phyloP scores from a whole-genome alignment of 2,329 filamentous ascomycete species.

The Fusarium compactum region DNA sequence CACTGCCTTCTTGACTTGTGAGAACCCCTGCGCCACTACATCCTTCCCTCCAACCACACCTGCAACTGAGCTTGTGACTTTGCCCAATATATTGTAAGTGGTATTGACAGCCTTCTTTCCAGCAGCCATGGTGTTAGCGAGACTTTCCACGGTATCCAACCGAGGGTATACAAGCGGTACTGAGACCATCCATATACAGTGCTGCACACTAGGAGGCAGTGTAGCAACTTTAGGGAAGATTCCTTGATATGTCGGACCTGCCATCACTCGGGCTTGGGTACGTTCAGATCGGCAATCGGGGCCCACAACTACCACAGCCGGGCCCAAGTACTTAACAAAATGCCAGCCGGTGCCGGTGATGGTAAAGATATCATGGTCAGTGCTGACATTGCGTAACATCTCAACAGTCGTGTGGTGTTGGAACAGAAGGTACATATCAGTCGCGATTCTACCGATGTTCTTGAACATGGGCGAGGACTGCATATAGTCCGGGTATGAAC shows the following conservation, averaged over 20 bases:
- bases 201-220: conserved; percentile 91
- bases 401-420: conserved; percentile 98
- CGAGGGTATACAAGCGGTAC: conserved; percentile 93
- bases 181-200: conserved; percentile 95
- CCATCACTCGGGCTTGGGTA: conserved; percentile 91
- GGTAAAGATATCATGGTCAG: conserved; percentile 93
- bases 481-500: conserved; percentile 98
- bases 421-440: conserved; percentile 98
- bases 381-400: conserved; percentile 87
- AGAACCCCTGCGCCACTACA: conserved; percentile 91
- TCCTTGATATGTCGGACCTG: conserved; percentile 95
- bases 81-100: conserved; percentile 95
- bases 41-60: conserved; percentile 96
- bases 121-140: conserved; percentile 90
- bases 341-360: conserved; percentile 98
- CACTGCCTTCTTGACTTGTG: conserved; percentile 94
- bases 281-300: conserved; percentile 93
- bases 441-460: conserved; percentile 94
- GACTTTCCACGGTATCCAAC: conserved; percentile 88
- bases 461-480: conserved; percentile 98
- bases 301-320: conserved; percentile 88
- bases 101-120: conserved; percentile 98
- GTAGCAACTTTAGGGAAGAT: conserved; percentile 95
- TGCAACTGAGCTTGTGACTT: conserved; percentile 93
- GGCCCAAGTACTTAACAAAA: conserved; percentile 96